phyloP scores from a whole-genome alignment of 2,329 filamentous ascomycete genomes.

The Fusarium falciforme region DNA sequence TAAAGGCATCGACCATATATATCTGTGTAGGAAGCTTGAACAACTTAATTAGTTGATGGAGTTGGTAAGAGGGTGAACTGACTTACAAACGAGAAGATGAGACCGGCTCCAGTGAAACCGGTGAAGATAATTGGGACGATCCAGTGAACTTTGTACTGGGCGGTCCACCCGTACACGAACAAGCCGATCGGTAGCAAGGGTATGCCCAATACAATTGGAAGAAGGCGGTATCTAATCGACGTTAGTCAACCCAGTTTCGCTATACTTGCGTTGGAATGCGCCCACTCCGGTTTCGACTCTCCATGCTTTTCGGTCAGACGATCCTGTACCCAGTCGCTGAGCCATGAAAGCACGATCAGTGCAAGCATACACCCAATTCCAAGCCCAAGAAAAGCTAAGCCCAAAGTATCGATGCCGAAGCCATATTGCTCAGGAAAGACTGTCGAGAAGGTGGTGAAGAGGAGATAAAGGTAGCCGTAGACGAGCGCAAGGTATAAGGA shows the following conservation, averaged over 20 bases:
- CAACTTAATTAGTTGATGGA: neutral
- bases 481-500: slow-evolving; percentile 15
- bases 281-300: slow-evolving; percentile 5
- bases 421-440: slow-evolving; percentile 3
- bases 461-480: slow-evolving; percentile 17
- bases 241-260: neutral
- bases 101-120: slow-evolving; percentile 7
- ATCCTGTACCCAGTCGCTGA: slow-evolving; percentile 9
- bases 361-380: slow-evolving; percentile 1
- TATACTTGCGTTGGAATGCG: rapidly evolving
- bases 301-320: slow-evolving; percentile 1
- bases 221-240: neutral
- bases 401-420: neutral
- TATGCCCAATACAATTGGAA: slow-evolving; percentile 7
- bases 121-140: slow-evolving; percentile 23
- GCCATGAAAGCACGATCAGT: slow-evolving; percentile 1
- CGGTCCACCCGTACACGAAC: slow-evolving; percentile 16
- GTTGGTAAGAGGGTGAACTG: rapidly evolving
- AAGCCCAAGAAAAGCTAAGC: slow-evolving; percentile 2
- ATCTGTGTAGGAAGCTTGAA: slow-evolving; percentile 10
- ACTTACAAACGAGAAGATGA: slow-evolving; percentile 21
- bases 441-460: slow-evolving; percentile 13
- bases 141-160: slow-evolving; percentile 14
- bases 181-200: neutral
- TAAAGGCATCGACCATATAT: slow-evolving; percentile 20